Conservation (phyloP, 352 stramenopile species). For the Halophytophthora polymorphica region DNA sequence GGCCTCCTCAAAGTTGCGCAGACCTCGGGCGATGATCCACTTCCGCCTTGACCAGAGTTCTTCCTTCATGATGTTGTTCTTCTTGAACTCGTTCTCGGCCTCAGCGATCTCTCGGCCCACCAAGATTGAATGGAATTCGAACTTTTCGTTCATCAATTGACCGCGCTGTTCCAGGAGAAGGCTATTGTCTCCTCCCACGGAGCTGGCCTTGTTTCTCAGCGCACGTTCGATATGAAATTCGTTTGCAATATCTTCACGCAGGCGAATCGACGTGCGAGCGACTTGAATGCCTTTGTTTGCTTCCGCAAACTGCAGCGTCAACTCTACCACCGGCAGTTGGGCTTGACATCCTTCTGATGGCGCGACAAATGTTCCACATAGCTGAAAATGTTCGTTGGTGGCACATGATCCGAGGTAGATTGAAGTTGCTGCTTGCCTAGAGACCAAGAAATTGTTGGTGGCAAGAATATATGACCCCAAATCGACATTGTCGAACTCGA, state of each 20-base stretch:
- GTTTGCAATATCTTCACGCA: conserved; percentile 19
- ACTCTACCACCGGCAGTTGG: too few species aligned
- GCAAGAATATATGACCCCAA: too few species aligned
- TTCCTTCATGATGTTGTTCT: conserved; percentile 41
- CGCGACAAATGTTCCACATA: too few species aligned
- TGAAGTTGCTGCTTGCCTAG: too few species aligned
- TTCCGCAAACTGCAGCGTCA: too few species aligned
- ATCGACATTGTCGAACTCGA: not conserved
- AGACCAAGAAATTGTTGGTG: too few species aligned
- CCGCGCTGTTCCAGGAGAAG: conserved; percentile 29
- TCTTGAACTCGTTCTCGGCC: conserved; percentile 39
- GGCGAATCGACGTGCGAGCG: conserved; percentile 5
- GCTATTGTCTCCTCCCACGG: conserved; percentile 8
- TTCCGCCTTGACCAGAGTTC: conserved; percentile 31
- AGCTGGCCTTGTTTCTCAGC: conserved; percentile 15
- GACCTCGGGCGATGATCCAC: conserved; percentile 29
- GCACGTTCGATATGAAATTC: conserved; percentile 29
- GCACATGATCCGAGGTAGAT: too few species aligned
- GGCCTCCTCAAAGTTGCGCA: conserved; percentile 27
- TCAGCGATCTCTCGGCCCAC: conserved; percentile 24
- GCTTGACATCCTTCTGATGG: too few species aligned
- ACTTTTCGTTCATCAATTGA: conserved; percentile 31
- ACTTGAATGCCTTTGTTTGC: conserved; percentile 8
- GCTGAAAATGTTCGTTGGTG: too few species aligned
- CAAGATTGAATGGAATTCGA: conserved; percentile 16